Evolutionary conservation across 1,139 yeast genomes (phyloP).

Genomic region (Hyphopichia burtonii): DNA sequence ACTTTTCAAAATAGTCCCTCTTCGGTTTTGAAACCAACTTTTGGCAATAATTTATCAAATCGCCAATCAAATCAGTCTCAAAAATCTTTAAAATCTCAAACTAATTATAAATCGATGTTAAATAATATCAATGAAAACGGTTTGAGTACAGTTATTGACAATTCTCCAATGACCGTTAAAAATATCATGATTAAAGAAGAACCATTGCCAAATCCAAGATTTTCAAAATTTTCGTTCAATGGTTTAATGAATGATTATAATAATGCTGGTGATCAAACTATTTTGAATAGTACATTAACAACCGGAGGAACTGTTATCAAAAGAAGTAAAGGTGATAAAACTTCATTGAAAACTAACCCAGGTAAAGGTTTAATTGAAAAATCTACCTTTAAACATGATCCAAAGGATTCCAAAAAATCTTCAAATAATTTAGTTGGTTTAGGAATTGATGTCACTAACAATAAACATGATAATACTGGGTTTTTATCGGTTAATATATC

Average conservation of each 20-base stretch:
- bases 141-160: constrained; percentile 3
- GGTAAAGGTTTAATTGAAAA: constrained; percentile 21
- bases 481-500: constrained; percentile 24
- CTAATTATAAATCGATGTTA: constrained; percentile 22
- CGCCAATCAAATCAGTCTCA: constrained; percentile 3
- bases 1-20: neutral
- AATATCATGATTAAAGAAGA: constrained; percentile 1
- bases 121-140: constrained; percentile 23
- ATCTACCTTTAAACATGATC: no score
- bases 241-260: constrained; percentile 27
- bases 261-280: constrained; percentile 29
- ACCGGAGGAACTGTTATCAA: constrained; percentile 34
- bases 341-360: constrained; percentile 5
- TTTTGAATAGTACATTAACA: constrained; percentile 22
- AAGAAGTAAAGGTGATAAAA: neutral
- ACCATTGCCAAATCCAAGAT: constrained; percentile 43
- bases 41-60: constrained; percentile 2
- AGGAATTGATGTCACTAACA: constrained; percentile 21
- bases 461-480: constrained; percentile 4
- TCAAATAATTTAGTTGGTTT: constrained; percentile 31
- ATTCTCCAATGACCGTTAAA: neutral
- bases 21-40: constrained; percentile 7
- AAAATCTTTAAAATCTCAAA: constrained; percentile 2
- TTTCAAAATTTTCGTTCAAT: constrained; percentile 44
- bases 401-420: constrained; percentile 5